Evolutionary conservation across 768 basidiomycete genomes (phyloP).

Genomic region (Heimioporus sp.): DNA sequence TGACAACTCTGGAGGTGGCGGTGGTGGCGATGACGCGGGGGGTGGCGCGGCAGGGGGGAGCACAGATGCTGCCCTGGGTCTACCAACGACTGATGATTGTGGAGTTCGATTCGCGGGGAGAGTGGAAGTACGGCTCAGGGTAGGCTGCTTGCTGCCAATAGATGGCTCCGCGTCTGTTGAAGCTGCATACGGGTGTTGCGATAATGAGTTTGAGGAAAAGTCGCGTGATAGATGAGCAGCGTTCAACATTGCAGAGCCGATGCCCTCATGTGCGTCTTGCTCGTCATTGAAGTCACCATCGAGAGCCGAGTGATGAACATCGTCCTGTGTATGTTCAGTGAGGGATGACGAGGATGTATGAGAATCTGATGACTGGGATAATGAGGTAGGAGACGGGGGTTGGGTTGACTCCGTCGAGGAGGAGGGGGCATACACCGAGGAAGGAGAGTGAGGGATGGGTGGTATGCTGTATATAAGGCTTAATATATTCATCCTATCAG

Average conservation of each 20-base stretch:
- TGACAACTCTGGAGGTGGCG: slow-evolving; percentile 46
- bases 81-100: slow-evolving; percentile 26
- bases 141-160: slow-evolving; percentile 17
- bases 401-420: slow-evolving; percentile 38
- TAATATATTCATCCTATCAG: slow-evolving; percentile 90
- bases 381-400: slow-evolving; percentile 35
- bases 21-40: slow-evolving; percentile 58
- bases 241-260: slow-evolving; percentile 46
- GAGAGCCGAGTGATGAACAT: slow-evolving; percentile 21
- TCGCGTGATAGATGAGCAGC: slow-evolving; percentile 30
- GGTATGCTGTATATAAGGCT: slow-evolving; percentile 88
- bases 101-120: slow-evolving; percentile 30
- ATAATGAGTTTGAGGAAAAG: slow-evolving; percentile 21
- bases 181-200: slow-evolving; percentile 52
- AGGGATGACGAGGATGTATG: slow-evolving; percentile 48
- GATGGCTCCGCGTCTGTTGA: slow-evolving; percentile 38
- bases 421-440: slow-evolving; percentile 46
- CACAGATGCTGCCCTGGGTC: slow-evolving; percentile 55
- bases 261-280: slow-evolving; percentile 40
- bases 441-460: slow-evolving; percentile 63
- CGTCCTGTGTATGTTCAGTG: slow-evolving; percentile 39
- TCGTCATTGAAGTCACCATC: slow-evolving; percentile 28
- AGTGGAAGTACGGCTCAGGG: slow-evolving; percentile 36
- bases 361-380: slow-evolving; percentile 45
- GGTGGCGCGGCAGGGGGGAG: slow-evolving; percentile 68